phyloP scores from a whole-genome alignment of 1,284 basidiomycete genomes.

The Meripilus lineatus region DNA sequence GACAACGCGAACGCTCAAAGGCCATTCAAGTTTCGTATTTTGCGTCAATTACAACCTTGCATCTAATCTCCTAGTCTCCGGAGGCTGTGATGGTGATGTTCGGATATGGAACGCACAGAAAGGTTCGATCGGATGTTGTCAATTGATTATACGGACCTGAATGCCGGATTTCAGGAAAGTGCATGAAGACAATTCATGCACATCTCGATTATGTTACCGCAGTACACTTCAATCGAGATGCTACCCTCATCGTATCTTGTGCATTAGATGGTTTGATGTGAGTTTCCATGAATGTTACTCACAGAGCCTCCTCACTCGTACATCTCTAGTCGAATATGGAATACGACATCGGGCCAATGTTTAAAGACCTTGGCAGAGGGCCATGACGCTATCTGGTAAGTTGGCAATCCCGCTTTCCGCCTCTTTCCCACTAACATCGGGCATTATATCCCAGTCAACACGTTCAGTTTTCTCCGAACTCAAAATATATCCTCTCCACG shows the following conservation, averaged over 20 bases:
- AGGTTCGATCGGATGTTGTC: constrained; percentile 44
- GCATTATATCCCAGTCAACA: constrained; percentile 53
- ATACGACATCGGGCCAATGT: constrained; percentile 88
- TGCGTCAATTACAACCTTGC: constrained; percentile 88
- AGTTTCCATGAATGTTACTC: constrained; percentile 22
- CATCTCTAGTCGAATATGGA: constrained; percentile 84
- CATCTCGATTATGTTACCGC: constrained; percentile 94
- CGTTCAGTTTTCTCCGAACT: constrained; percentile 91
- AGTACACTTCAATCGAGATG: constrained; percentile 92
- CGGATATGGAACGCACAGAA: constrained; percentile 87
- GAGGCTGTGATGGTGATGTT: constrained; percentile 89
- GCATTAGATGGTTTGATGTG: constrained; percentile 93
- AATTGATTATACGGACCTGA: background rate
- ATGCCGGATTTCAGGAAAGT: constrained; percentile 50
- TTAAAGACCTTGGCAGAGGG: constrained; percentile 94
- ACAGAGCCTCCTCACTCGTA: constrained; percentile 2
- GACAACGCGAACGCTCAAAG: constrained; percentile 62
- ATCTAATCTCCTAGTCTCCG: constrained; percentile 86
- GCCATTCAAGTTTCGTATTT: constrained; percentile 88
- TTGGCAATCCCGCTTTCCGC: constrained; percentile 5
- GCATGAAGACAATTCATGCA: constrained; percentile 81
- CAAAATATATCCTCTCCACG: constrained; percentile 88
- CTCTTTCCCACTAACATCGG: constrained; percentile 6
- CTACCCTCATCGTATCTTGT: constrained; percentile 87
- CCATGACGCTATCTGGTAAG: constrained; percentile 81